Evolutionary conservation across 441 rosid genomes (phyloP), one percentile per base, ranked within the genome.

Genomic region (Geranium incanum): DNA sequence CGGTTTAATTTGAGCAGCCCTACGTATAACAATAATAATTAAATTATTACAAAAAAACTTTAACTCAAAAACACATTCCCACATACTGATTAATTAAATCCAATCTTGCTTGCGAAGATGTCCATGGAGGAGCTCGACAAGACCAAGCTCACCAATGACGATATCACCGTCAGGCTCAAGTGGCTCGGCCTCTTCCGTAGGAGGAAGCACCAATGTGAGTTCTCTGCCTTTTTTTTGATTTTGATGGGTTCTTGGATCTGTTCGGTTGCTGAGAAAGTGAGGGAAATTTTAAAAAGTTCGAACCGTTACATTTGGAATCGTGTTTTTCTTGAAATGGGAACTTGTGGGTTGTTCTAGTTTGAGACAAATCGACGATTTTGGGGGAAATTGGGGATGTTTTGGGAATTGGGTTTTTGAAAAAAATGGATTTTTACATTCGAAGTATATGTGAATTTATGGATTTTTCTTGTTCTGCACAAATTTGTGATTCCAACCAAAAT

Each of bases 181-280:
- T 93, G 98, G 97, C 97, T 93, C 79, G 97, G 98, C 77, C 83
- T 93, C 74, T 91, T 93, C 69, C 98, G 89, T 73, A 84, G 98
- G 72, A 82, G 98, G 70, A 93, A 93, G 82, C 95, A 89, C 75
- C 93, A 86, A 0, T 88, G 98, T 93, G 78, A 82, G 95, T 78
- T 39, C 19, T 8, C 7, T 19, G 21, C 21, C 0, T 21, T 21
- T 21, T 21, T 12, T 37, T 16, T n/a, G 4, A 1, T 38, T 38
- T 38, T 38, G 41, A 3, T 39, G 7, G 1, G 0, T 41, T 41
- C 11, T 9, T 41, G 7, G 48, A 6, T 41, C 48, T 41, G 48
- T 41, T 41, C 7, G 48, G 48, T 41, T 41, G 8, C 48, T 1
- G 48, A 41, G 48, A 41, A 41, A 41, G 5, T 41, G 48, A 41